Evolutionary conservation across 805 yeast genomes (phyloP).

Genomic region (Pichia gijzeniarum): DNA sequence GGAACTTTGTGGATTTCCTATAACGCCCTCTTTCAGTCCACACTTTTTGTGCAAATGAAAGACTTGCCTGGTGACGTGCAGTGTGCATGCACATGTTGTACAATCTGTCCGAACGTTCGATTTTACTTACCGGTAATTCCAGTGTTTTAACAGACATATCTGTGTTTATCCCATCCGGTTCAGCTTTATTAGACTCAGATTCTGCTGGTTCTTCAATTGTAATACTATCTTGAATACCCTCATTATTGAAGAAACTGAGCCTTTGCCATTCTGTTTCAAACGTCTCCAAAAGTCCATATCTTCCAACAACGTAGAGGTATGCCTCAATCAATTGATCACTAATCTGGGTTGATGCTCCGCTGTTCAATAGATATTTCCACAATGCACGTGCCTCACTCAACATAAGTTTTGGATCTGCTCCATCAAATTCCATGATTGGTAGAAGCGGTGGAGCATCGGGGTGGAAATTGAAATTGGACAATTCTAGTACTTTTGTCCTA

Average conservation of each 20-base stretch:
- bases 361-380: constrained; percentile 46
- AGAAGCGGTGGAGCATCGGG: constrained; percentile 70
- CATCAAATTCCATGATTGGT: constrained; percentile 32
- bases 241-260: constrained; percentile 28
- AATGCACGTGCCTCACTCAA: constrained; percentile 75
- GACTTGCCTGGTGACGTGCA: constrained; percentile 49
- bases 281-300: constrained; percentile 31
- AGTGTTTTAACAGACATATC: background rate
- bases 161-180: constrained; percentile 8
- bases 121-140: constrained; percentile 7
- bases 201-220: constrained; percentile 18
- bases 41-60: constrained; percentile 52
- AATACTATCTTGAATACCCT: constrained; percentile 23
- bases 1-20: constrained; percentile 51
- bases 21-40: constrained; percentile 79
- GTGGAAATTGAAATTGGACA: constrained; percentile 28
- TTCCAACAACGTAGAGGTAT: constrained; percentile 43
- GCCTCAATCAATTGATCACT: constrained; percentile 40
- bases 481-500: constrained; percentile 31
- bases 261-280: constrained; percentile 32
- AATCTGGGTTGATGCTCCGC: constrained; percentile 24
- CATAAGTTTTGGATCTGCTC: constrained; percentile 33
- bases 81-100: constrained; percentile 63
- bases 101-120: constrained; percentile 40
- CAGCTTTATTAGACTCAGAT: constrained; percentile 9